Conservation (phyloP, 2,329 filamentous ascomycete species). For the Fusarium sp. region DNA sequence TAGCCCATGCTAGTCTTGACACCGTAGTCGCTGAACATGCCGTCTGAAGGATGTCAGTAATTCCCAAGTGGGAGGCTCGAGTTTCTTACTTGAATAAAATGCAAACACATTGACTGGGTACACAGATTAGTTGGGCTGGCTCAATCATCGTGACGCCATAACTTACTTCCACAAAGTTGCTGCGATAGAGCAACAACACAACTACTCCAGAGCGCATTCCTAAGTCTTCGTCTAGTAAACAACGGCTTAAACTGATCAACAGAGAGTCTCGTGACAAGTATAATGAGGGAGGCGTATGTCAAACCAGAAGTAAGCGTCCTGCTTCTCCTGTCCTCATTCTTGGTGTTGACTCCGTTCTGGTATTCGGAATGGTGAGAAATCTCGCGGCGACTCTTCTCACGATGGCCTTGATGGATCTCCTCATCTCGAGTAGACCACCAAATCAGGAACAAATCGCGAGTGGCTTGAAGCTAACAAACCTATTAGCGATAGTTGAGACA, state of each 20-base stretch:
- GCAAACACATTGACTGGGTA: slow-evolving; percentile 51
- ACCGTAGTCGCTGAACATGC: slow-evolving; percentile 31
- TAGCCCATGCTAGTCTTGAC: slow-evolving; percentile 36
- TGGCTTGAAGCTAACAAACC: slow-evolving; percentile 49
- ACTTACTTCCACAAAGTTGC: slow-evolving; percentile 46
- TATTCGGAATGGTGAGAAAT: not conserved
- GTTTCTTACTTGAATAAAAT: slow-evolving; percentile 56
- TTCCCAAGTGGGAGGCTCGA: accelerated
- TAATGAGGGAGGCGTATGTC: slow-evolving; percentile 28
- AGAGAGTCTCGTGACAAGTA: slow-evolving; percentile 21
- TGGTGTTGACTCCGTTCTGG: not conserved
- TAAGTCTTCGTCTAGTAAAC: slow-evolving; percentile 18
- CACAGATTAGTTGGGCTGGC: not conserved
- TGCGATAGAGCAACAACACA: slow-evolving; percentile 45
- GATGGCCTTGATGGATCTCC: not conserved
- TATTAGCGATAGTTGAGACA: not conserved
- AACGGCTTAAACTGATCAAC: slow-evolving; percentile 31
- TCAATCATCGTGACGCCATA: accelerated
- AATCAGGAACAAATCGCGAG: slow-evolving; percentile 54
- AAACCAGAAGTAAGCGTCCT: slow-evolving; percentile 4
- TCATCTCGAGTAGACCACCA: slow-evolving; percentile 27
- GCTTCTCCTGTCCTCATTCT: too few species aligned
- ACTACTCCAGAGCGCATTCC: slow-evolving; percentile 43
- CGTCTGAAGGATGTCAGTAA: slow-evolving; percentile 18
- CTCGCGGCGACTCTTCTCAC: not conserved